Base-by-base conservation (phyloP, 495 filamentous ascomycete species). In the Bombardia bombarda region DNA sequence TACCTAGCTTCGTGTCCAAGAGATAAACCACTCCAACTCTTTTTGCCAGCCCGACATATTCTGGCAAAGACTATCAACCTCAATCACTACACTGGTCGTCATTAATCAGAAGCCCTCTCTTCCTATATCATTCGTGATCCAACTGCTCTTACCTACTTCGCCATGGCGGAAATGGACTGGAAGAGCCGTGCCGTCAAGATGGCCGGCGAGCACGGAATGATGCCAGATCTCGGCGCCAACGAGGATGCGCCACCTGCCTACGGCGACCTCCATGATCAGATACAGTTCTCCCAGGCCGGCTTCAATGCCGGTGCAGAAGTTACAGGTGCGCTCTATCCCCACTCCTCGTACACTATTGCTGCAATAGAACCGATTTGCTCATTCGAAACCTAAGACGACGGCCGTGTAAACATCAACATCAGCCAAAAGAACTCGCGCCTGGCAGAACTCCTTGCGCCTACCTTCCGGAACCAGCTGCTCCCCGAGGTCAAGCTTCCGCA, bases 391-490 rank as follows among this genome's bases (percentile, higher is more conserved):
- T 70, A 28, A 42, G 77, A 73, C 48, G 82, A 86, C 61, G 84
- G 83, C 13, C 79, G 84, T 24, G 70, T 88, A 47, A 74, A 86
- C 49, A 87, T 90, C 63, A 79, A 80, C 43, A 83, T 89, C 57
- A 75, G 78, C 47, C 72, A 86, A 50, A 79, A 77, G 51, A 76
- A 74, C 45, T 60, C 72, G 20, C 70, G 75, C 25, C 55, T 95
- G 1, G 77, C 83, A 7, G 70, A 77, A 23, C 62, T 92, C 22
- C 63, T 89, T 14, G 76, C 71, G 0, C 83, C 85, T 0, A 76
- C 82, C 28, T 58, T 89, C 35, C 65, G 73, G 38, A 72, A 66
- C 38, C 82, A 86, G 45, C 58, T 83, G 21, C 57, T 61, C 1
- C 46, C 65, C 3, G 67, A 76, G 37, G 56, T 59, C 18, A 28